Evolutionary conservation across 1,284 basidiomycete species (phyloP).

Genomic region (Fomitiporia mediterranea): DNA sequence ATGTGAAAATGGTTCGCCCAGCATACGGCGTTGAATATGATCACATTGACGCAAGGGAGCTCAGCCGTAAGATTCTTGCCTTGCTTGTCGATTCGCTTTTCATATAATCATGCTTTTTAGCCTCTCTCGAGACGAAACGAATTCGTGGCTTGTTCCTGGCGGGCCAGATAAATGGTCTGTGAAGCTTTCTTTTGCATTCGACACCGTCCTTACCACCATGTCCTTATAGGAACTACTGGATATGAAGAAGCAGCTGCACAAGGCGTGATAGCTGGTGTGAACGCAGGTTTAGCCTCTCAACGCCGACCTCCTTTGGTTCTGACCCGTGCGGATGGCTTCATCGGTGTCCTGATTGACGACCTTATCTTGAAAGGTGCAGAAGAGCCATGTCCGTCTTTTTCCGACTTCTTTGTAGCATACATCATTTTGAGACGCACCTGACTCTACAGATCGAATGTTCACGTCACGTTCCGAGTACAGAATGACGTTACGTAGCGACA

Average conservation of each 20-base stretch:
- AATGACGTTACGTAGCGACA: slow-evolving; percentile 82
- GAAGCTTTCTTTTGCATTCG: not conserved
- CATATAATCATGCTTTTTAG: slow-evolving; percentile 33
- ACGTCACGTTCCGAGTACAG: slow-evolving; percentile 88
- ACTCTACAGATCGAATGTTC: slow-evolving; percentile 79
- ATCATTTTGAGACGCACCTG: not conserved
- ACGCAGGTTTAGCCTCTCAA: slow-evolving; percentile 71
- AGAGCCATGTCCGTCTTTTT: slow-evolving; percentile 68
- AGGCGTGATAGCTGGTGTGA: slow-evolving; percentile 80
- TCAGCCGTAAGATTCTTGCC: slow-evolving; percentile 49
- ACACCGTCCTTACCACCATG: not conserved
- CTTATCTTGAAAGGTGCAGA: slow-evolving; percentile 83
- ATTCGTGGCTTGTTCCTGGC: slow-evolving; percentile 84
- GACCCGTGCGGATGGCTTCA: slow-evolving; percentile 78
- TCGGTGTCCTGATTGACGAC: slow-evolving; percentile 90
- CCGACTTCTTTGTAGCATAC: not conserved
- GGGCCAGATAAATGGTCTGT: slow-evolving; percentile 77
- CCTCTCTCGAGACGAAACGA: slow-evolving; percentile 80
- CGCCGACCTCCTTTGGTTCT: slow-evolving; percentile 55
- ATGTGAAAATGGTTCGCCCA: slow-evolving; percentile 74
- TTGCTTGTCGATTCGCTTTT: slow-evolving; percentile 12
- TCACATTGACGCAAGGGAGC: slow-evolving; percentile 82
- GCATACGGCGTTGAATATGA: slow-evolving; percentile 95
- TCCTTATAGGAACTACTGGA: slow-evolving; percentile 69
- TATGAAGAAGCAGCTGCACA: slow-evolving; percentile 92